These are phyloP conservation scores for Diaporthe batatas DNA, from an alignment of 2,329 filamentous ascomycete genomes.

Conservation along the genomic window DNA sequence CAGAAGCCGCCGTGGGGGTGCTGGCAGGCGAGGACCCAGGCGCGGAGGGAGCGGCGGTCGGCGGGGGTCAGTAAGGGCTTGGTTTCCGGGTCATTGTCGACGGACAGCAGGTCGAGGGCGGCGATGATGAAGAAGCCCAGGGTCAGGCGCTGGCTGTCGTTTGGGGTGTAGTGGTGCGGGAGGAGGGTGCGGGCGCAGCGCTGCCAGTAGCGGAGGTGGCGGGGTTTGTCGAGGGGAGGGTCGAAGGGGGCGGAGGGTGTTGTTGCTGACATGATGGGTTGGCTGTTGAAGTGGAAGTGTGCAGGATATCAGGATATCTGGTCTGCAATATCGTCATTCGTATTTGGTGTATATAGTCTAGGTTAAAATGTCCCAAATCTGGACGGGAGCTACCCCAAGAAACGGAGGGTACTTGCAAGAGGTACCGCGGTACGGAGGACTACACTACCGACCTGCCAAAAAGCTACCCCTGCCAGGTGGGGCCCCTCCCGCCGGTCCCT, in stretches of 20 bases:
- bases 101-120: slow-evolving; percentile 82
- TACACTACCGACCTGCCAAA: slow-evolving; percentile 8
- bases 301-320: too few relatives aligned
- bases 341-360: too few relatives aligned
- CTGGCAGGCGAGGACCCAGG: slow-evolving; percentile 90
- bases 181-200: slow-evolving; percentile 87
- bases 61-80: slow-evolving; percentile 58
- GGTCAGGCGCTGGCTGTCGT: slow-evolving; percentile 91
- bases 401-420: too few relatives aligned
- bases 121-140: slow-evolving; percentile 91
- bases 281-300: background rate
- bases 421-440: background rate
- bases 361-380: too few relatives aligned
- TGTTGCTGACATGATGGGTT: background rate
- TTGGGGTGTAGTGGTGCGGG: slow-evolving; percentile 85
- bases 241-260: slow-evolving; percentile 34
- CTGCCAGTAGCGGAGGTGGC: slow-evolving; percentile 92
- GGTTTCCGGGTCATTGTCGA: background rate
- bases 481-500: background rate
- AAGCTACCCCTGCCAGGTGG: slow-evolving; percentile 29
- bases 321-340: too few relatives aligned
- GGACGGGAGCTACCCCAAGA: too few relatives aligned
- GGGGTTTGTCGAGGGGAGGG: slow-evolving; percentile 67
- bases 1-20: slow-evolving; percentile 90
- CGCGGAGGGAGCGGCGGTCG: slow-evolving; percentile 62